phyloP scores from a whole-genome alignment of 2,329 filamentous ascomycete species.

The Aspergillus fructus region DNA sequence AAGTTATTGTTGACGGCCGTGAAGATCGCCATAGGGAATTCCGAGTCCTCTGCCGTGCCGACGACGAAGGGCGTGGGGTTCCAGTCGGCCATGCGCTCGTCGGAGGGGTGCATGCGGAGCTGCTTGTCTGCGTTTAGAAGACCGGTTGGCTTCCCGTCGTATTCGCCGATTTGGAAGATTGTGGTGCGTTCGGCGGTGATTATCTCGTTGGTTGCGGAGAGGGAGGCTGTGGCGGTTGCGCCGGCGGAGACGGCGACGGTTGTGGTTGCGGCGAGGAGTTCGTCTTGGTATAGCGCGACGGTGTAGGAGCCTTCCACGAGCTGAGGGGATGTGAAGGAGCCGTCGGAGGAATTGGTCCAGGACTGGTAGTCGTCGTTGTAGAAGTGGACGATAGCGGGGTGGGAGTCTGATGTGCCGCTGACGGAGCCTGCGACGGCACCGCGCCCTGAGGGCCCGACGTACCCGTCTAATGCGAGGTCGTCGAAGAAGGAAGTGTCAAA shows the following conservation, averaged over 20 bases:
- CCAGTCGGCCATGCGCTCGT: slow-evolving; percentile 6
- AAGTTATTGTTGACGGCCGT: slow-evolving; percentile 2
- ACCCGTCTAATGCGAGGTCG: background rate
- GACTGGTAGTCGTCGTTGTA: slow-evolving; percentile 8
- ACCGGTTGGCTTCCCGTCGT: slow-evolving; percentile 2
- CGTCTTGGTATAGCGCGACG: slow-evolving; percentile 5
- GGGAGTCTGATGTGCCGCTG: background rate
- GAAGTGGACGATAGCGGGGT: background rate
- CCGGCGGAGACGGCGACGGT: slow-evolving; percentile 1
- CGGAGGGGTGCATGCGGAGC: slow-evolving; percentile 10
- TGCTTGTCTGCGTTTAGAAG: slow-evolving; percentile 2
- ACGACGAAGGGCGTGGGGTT: slow-evolving; percentile 3
- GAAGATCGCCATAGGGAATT: background rate
- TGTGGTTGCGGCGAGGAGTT: slow-evolving; percentile 4
- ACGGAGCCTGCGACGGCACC: background rate
- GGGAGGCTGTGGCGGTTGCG: background rate
- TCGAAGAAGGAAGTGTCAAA: background rate
- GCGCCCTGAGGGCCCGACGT: background rate
- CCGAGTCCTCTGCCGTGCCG: background rate
- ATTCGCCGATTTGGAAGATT: slow-evolving; percentile 6
- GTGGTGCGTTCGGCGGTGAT: background rate
- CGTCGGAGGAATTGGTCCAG: background rate
- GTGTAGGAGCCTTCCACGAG: slow-evolving; percentile 1
- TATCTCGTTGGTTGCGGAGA: slow-evolving; percentile 1
- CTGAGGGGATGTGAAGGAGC: slow-evolving; percentile 1